These are phyloP conservation scores for Trichoderma sp. DNA, from an alignment of 2,329 filamentous ascomycete genomes.

Conservation along the genomic window DNA sequence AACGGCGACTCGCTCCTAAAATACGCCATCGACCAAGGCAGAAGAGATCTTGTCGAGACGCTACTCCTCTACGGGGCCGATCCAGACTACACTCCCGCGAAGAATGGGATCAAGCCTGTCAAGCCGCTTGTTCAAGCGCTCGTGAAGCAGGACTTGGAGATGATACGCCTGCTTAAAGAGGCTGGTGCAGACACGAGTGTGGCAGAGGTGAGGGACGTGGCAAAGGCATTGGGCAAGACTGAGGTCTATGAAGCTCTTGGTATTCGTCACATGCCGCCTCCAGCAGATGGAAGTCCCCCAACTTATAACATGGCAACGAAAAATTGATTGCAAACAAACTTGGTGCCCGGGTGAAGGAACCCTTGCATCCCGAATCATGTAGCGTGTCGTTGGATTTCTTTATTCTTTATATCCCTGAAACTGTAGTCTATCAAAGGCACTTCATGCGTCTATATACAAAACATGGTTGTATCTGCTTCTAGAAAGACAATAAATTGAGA, in stretches of 20 bases:
- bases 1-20: conserved; percentile 37
- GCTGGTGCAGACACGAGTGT: conserved; percentile 34
- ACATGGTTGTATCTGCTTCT: not conserved
- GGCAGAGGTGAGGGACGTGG: conserved; percentile 32
- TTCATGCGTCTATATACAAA: conserved; percentile 19
- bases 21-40: conserved; percentile 35
- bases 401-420: not conserved
- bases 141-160: conserved; percentile 32
- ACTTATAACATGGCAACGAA: not conserved
- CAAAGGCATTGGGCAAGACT: conserved; percentile 30
- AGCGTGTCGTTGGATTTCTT: not conserved
- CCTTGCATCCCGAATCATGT: not conserved
- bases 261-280: conserved; percentile 4
- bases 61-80: conserved; percentile 40
- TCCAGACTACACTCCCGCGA: conserved; percentile 35
- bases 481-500: not conserved
- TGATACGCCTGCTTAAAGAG: conserved; percentile 35
- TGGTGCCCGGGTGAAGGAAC: not conserved
- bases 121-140: conserved; percentile 40
- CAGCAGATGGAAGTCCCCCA: not conserved
- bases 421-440: not conserved
- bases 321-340: not conserved
- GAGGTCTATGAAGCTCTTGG: conserved; percentile 35
- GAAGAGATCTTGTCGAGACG: conserved; percentile 30
- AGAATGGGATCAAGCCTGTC: conserved; percentile 36